Conservation (phyloP, 2,329 filamentous ascomycete species). For the Cordyceps militaris region DNA sequence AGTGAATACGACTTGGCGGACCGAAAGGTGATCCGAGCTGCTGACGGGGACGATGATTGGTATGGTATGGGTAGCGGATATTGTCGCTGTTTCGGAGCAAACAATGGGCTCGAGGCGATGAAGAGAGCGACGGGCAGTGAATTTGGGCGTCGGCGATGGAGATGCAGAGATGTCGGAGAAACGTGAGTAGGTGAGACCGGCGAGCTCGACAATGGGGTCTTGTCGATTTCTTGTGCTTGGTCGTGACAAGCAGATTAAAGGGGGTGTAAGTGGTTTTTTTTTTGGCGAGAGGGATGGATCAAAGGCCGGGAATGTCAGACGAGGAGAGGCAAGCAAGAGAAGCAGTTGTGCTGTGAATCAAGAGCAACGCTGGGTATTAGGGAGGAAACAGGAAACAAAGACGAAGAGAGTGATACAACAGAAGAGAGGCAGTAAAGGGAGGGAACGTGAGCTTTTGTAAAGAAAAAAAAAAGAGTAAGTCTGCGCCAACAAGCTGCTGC, state of each 20-base stretch:
- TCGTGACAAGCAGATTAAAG: slow-evolving; percentile 6
- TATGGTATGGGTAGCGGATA: background rate
- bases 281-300: no score
- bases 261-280: slow-evolving; percentile 14
- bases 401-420: slow-evolving; percentile 6
- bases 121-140: background rate
- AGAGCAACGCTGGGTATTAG: slow-evolving; percentile 18
- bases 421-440: slow-evolving; percentile 13
- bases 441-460: slow-evolving; percentile 22
- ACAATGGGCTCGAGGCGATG: background rate
- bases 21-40: slow-evolving; percentile 7
- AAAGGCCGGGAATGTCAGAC: no score
- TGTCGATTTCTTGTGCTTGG: background rate
- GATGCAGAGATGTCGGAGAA: background rate
- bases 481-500: slow-evolving; percentile 10
- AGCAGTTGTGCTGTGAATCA: background rate
- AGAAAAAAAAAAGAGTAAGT: slow-evolving; percentile 10
- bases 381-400: slow-evolving; percentile 15
- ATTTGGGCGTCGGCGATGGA: background rate
- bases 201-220: background rate
- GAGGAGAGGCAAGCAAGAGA: background rate
- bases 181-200: background rate
- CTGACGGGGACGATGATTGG: background rate
- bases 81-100: background rate
- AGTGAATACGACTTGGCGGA: slow-evolving; percentile 9